These are phyloP conservation scores for Clathrospora elynae DNA, from an alignment of 2,329 filamentous ascomycete species.

Conservation along the genomic window DNA sequence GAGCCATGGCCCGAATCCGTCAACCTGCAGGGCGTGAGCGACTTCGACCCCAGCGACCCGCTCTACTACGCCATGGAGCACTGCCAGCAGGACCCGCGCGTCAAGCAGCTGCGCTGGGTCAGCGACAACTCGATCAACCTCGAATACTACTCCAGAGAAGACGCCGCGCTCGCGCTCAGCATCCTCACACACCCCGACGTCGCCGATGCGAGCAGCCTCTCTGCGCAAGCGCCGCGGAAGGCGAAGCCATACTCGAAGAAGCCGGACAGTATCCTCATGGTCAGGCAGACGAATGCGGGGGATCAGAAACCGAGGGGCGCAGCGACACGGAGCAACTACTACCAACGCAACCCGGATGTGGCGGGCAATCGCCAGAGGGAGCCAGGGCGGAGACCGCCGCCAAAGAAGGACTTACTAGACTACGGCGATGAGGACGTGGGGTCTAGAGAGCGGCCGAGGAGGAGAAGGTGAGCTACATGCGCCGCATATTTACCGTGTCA, in stretches of 20 bases:
- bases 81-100: constrained; percentile 63
- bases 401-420: constrained; percentile 34
- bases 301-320: constrained; percentile 84
- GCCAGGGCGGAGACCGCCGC: constrained; percentile 58
- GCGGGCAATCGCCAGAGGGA: constrained; percentile 63
- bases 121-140: constrained; percentile 91
- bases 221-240: constrained; percentile 65
- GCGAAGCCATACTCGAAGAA: constrained; percentile 71
- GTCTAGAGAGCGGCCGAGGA: constrained; percentile 24
- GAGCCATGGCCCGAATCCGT: constrained; percentile 65
- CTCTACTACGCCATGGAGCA: constrained; percentile 74
- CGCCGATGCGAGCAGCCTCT: constrained; percentile 48
- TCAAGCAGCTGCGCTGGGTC: constrained; percentile 78
- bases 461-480: constrained; percentile 26
- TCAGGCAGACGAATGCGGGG: constrained; percentile 73
- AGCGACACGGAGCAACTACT: constrained; percentile 82
- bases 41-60: constrained; percentile 79
- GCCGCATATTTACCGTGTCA: neutral
- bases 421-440: constrained; percentile 37
- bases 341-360: constrained; percentile 88
- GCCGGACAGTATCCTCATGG: constrained; percentile 70
- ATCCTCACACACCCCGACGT: constrained; percentile 59
- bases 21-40: constrained; percentile 83
- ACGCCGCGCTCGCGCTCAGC: constrained; percentile 60
- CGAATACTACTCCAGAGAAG: constrained; percentile 66